Conservation (phyloP, 441 rosid genomes). For the Brassica hybrid region DNA sequence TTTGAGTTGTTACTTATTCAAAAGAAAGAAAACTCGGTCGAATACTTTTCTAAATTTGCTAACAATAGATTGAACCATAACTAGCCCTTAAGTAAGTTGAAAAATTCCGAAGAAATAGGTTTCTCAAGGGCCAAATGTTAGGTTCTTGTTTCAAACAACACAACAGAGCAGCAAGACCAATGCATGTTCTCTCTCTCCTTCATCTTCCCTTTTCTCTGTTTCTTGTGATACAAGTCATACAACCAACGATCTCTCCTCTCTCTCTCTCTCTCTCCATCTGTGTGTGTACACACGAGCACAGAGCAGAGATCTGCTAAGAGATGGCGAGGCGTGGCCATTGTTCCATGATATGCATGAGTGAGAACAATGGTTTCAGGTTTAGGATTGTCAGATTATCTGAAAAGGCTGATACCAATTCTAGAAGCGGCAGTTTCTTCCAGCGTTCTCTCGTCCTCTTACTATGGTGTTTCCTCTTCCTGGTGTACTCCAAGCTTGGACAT, state of each 20-base stretch:
- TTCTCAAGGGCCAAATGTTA: conserved; percentile 15
- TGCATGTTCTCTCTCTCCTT: conserved; percentile 21
- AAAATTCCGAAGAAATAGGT: conserved; percentile 19
- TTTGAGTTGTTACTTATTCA: too few species aligned
- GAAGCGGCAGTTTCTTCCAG: too few species aligned
- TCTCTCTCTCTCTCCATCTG: neutral
- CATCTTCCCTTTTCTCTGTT: conserved; percentile 15
- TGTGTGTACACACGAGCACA: conserved; percentile 13
- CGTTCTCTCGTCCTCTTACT: too few species aligned
- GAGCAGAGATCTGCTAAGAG: conserved; percentile 9
- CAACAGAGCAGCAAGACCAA: conserved; percentile 7
- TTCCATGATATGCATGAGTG: conserved; percentile 43
- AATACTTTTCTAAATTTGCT: too few species aligned
- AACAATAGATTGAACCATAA: too few species aligned
- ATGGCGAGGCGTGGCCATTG: conserved; percentile 24
- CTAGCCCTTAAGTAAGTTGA: too few species aligned
- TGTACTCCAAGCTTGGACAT: too few species aligned
- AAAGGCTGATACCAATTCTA: conserved; percentile 8
- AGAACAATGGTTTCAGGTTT: conserved; percentile 25
- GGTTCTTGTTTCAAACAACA: conserved; percentile 12
- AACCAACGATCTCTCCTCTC: neutral
- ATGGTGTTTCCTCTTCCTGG: too few species aligned
- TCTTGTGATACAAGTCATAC: conserved; percentile 16
- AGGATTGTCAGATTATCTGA: conserved; percentile 10
- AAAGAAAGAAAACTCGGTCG: too few species aligned